A percentile compares a stretch with the other conserved stretches of the same genome.
Conservation (phyloP, 352 stramenopile genomes). For the Halophytophthora batemanensis region DNA sequence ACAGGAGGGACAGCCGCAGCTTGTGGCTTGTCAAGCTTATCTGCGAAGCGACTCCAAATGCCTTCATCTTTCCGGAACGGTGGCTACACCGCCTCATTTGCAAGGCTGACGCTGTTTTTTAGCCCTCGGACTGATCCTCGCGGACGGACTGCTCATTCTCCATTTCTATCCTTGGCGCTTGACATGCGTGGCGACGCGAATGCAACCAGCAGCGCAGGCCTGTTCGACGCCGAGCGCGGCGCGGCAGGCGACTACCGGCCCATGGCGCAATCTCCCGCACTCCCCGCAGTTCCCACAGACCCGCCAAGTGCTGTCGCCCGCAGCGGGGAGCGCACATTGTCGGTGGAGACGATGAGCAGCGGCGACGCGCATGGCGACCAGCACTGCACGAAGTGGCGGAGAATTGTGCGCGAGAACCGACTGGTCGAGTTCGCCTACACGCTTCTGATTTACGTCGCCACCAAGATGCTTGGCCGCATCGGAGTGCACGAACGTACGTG, state of each 20-base stretch:
- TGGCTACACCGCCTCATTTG: too few relatives aligned
- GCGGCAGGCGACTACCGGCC: constrained; percentile 13
- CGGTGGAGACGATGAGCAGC: neutral
- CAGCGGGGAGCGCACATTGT: constrained; percentile 4
- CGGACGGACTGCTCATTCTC: constrained; percentile 6
- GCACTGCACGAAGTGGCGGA: constrained; percentile 14
- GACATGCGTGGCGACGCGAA: constrained; percentile 10
- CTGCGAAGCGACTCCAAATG: too few relatives aligned
- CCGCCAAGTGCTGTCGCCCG: constrained; percentile 6
- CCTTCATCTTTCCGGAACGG: too few relatives aligned
- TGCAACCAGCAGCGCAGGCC: neutral
- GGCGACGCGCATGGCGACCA: neutral
- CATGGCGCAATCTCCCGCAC: neutral
- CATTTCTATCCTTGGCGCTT: neutral
- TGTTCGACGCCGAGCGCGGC: constrained; percentile 3
- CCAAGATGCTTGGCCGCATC: constrained; percentile 21
- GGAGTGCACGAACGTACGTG: constrained; percentile 21
- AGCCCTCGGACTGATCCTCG: too few relatives aligned
- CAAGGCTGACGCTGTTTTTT: too few relatives aligned
- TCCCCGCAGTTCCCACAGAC: neutral
- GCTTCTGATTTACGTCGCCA: constrained; percentile 24
- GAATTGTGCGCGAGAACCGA: constrained; percentile 14
- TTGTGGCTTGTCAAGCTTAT: too few relatives aligned
- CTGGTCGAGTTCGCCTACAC: constrained; percentile 28
- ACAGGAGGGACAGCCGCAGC: too few relatives aligned